Evolutionary conservation across 2,329 filamentous ascomycete genomes (phyloP), one percentile per base, ranked within the genome.

Genomic region (Curvularia sp.): DNA sequence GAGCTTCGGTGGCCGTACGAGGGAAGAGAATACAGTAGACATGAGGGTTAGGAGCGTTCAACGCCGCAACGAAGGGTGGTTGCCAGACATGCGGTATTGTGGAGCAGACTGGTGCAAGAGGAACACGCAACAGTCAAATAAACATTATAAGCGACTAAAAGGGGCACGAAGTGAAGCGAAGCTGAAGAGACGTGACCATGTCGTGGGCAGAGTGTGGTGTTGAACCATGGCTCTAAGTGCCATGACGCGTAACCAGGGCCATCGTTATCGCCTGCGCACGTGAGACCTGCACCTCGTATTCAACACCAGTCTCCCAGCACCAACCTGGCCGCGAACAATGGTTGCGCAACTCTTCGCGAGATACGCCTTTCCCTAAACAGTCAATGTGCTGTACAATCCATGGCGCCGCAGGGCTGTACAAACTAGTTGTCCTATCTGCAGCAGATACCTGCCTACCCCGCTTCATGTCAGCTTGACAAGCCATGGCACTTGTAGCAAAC

Each of bases 11-110:
- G 73, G 71, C 27, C 75, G 69, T 41, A 74, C 66, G 47, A 76
- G 69, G 32, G 74, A 75, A 23, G 73, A 65, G 65, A 77, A 77
- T 59, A 76, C 72, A 57, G 72, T 72, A 51, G 72, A 67, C 75
- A 77, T 74, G 51, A 51, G 56, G 57, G 42, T 21, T 46, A 49
- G 38, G 47, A 52, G 56, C 59, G 52, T 46, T 55, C 46, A 57
- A 57, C 56, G 57, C 56, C 47, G 45, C 46, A 43, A 43, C 34
- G n/a, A 51, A 18, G 32, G 32, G 21, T 27, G 19, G 18, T 25
- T 36, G 53, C 36, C 41, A 57, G 49, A 51, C 59, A 60, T 66
- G 32, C 53, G 53, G 51, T 36, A 21, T 30, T 21, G 49, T 25
- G 30, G 30, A 15, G 12, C 42, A 32, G 32, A 15, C 19, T 38